Conservation (phyloP, 164 flowering plant species). For the Stephania japonica region DNA sequence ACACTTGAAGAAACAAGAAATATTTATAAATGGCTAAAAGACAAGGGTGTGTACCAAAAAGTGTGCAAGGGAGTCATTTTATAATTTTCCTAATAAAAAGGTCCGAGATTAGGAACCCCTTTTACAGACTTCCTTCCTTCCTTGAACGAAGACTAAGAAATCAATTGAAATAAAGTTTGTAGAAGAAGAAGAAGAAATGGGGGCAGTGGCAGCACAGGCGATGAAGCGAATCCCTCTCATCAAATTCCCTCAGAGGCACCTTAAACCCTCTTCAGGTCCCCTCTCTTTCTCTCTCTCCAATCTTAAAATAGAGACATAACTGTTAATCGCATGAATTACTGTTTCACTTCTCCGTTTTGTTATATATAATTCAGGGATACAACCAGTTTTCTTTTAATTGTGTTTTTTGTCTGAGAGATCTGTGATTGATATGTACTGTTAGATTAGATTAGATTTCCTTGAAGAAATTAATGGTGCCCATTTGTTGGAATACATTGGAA, state of each 20-base stretch:
- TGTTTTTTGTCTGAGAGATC: not conserved
- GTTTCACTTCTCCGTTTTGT: not conserved
- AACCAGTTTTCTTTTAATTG: not conserved
- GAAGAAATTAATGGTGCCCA: not conserved
- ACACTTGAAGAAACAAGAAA: too few species aligned
- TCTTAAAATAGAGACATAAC: not conserved
- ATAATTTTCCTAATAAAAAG: too few species aligned
- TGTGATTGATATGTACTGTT: not conserved
- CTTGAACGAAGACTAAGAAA: too few species aligned
- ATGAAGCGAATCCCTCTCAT: conserved; percentile 53
- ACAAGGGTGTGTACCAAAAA: too few species aligned
- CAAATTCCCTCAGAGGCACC: conserved; percentile 47
- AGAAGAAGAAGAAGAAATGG: conserved; percentile 6
- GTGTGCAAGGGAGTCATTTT: too few species aligned
- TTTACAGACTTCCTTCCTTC: too few species aligned
- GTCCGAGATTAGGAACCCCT: too few species aligned
- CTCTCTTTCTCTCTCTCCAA: not conserved
- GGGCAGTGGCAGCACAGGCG: conserved; percentile 26
- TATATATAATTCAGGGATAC: not conserved
- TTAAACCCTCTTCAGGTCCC: conserved; percentile 32
- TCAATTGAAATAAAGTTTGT: too few species aligned
- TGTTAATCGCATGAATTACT: not conserved
- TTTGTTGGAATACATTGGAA: not conserved
- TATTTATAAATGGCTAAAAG: too few species aligned
- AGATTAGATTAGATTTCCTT: too few species aligned